phyloP scores from a whole-genome alignment of 2,329 filamentous ascomycete genomes.

The Falciphora oryzae region DNA sequence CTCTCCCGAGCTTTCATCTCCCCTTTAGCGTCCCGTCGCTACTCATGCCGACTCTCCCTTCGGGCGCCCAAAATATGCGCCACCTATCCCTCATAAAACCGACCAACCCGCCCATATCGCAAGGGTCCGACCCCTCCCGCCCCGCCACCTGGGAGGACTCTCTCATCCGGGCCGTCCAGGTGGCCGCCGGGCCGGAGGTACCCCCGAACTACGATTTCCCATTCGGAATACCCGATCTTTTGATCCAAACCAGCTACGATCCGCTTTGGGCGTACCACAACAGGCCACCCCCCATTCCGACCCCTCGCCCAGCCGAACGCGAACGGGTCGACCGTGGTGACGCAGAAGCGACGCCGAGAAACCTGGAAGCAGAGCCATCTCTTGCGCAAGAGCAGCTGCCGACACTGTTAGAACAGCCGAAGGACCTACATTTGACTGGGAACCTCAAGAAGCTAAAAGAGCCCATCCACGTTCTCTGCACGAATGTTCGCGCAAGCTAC shows the following conservation, averaged over 20 bases:
- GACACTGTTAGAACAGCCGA: neutral
- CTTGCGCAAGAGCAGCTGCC: neutral
- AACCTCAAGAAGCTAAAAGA: neutral
- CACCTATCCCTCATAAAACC: neutral
- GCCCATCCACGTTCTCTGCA: neutral
- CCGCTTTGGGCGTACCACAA: neutral
- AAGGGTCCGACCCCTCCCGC: neutral
- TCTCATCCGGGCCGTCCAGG: slow-evolving; percentile 2
- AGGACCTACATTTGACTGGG: neutral
- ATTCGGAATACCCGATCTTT: slow-evolving; percentile 6
- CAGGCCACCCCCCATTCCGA: neutral
- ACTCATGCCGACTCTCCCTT: slow-evolving; percentile 14
- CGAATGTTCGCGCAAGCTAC: slow-evolving; percentile 9
- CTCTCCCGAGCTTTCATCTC: slow-evolving; percentile 15
- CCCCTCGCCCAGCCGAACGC: neutral
- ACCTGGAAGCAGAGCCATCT: neutral
- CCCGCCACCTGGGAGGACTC: slow-evolving; percentile 2
- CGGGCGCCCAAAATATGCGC: slow-evolving; percentile 5
- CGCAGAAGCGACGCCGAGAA: no score
- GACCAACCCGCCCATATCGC: neutral
- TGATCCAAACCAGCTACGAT: slow-evolving; percentile 4
- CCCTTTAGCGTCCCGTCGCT: slow-evolving; percentile 17
- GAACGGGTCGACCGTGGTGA: neutral
- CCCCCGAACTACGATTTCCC: slow-evolving; percentile 9
- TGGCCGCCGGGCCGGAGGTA: slow-evolving; percentile 2